phyloP scores from a whole-genome alignment of 176 grass and related monocot species.

The Triticum dicoccoides region DNA sequence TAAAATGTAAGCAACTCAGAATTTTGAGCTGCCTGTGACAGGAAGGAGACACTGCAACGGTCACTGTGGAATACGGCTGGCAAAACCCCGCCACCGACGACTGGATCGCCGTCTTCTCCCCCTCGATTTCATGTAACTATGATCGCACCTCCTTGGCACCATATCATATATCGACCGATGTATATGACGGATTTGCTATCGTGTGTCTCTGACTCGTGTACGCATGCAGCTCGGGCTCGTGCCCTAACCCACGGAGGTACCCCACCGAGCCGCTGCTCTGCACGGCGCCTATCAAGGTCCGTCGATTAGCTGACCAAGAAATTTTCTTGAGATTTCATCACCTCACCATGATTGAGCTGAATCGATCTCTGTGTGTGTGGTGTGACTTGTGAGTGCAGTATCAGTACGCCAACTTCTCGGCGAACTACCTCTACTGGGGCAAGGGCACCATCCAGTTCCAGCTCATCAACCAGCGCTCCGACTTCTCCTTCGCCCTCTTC shows the following conservation, averaged over 20 bases:
- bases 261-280: constrained; percentile 57
- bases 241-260: constrained; percentile 38
- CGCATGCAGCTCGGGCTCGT: constrained; percentile 44
- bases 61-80: constrained; percentile 50
- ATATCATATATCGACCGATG: too few species aligned
- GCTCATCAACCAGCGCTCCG: constrained; percentile 78
- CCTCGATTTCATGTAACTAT: constrained; percentile 54
- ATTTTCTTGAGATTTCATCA: too few species aligned
- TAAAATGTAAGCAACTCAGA: background rate
- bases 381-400: constrained; percentile 38
- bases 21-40: background rate
- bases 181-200: too few species aligned
- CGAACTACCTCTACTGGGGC: constrained; percentile 35
- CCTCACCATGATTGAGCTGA: background rate
- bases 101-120: constrained; percentile 92
- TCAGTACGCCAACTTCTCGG: constrained; percentile 69
- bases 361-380: background rate
- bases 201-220: background rate
- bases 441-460: constrained; percentile 55
- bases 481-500: constrained; percentile 81
- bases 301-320: background rate
- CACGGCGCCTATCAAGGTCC: constrained; percentile 81
- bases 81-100: constrained; percentile 42
- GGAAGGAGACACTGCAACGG: constrained; percentile 68
- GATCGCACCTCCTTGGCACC: too few species aligned